These are phyloP conservation scores for Trypanosoma vivax DNA, from an alignment of 208 protist genomes.

Conservation along the genomic window DNA sequence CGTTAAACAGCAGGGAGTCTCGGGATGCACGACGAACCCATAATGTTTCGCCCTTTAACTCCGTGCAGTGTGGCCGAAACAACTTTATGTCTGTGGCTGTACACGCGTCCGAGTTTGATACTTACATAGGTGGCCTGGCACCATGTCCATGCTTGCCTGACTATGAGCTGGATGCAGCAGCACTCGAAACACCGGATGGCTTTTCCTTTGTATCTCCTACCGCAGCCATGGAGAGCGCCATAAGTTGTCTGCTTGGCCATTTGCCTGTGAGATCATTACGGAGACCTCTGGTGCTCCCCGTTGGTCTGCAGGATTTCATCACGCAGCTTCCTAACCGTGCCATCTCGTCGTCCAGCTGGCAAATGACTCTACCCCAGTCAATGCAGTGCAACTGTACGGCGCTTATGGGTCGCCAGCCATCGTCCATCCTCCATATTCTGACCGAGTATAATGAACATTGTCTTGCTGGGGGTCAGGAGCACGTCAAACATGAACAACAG, in stretches of 20 bases:
- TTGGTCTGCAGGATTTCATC: slow-evolving; percentile 52
- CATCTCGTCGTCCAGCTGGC: slow-evolving; percentile 19
- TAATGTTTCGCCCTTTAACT: no score
- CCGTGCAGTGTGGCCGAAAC: no score
- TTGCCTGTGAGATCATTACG: slow-evolving; percentile 54
- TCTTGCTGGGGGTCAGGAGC: neutral
- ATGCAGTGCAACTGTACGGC: slow-evolving; percentile 12
- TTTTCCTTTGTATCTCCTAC: slow-evolving; percentile 27
- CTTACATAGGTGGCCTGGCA: no score
- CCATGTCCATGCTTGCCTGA: no score
- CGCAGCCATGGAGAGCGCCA: slow-evolving; percentile 55
- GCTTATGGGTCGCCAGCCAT: slow-evolving; percentile 7
- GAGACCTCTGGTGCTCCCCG: slow-evolving; percentile 58
- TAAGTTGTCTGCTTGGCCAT: slow-evolving; percentile 47
- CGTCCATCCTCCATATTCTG: slow-evolving; percentile 19
- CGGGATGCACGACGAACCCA: neutral
- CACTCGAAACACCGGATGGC: neutral
- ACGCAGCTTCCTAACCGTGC: slow-evolving; percentile 60
- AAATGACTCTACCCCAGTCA: slow-evolving; percentile 20
- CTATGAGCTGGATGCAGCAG: no score
- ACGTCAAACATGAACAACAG: neutral
- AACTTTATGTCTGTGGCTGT: no score
- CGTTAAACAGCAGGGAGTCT: neutral
- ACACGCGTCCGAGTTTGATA: no score
- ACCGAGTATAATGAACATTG: slow-evolving; percentile 6